These are phyloP conservation scores for Trichomonascus vanleenenianus DNA, from an alignment of 805 yeast genomes.

Conservation along the genomic window DNA sequence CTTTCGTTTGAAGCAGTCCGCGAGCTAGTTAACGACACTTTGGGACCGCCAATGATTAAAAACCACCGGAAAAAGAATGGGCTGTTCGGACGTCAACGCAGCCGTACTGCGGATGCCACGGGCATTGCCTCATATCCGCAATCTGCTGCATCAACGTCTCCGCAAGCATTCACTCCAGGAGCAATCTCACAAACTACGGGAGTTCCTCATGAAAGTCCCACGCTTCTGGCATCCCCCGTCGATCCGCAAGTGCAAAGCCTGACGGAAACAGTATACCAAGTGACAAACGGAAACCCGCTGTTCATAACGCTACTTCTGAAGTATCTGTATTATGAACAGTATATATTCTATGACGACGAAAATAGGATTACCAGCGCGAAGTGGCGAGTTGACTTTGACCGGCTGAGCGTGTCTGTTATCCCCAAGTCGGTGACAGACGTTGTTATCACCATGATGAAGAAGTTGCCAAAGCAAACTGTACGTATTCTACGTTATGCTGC, in stretches of 20 bases:
- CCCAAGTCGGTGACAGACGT: constrained; percentile 14
- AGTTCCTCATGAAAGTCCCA: constrained; percentile 1
- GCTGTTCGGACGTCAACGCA: constrained; percentile 1
- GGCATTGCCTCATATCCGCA: background rate
- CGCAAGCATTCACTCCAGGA: background rate
- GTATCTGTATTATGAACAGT: constrained; percentile 16
- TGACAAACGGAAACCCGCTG: constrained; percentile 22
- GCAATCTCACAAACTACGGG: constrained; percentile 2
- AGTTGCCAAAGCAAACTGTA: constrained; percentile 22
- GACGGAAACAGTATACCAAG: constrained; percentile 16
- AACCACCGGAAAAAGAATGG: background rate
- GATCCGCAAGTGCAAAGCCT: constrained; percentile 15
- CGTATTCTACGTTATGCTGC: constrained; percentile 35
- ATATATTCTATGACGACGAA: constrained; percentile 10
- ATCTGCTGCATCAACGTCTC: background rate
- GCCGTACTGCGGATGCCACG: constrained; percentile 3
- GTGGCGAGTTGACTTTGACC: constrained; percentile 21
- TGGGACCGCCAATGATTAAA: constrained; percentile 5
- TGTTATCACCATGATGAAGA: constrained; percentile 15
- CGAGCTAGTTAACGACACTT: constrained; percentile 16
- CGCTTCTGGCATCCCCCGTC: background rate
- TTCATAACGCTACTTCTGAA: constrained; percentile 12
- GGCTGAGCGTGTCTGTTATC: constrained; percentile 5
- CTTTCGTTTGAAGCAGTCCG: constrained; percentile 15
- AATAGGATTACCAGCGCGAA: constrained; percentile 9